Conservation (phyloP, 148 eudicot genomes). For the Cornus suecica region DNA sequence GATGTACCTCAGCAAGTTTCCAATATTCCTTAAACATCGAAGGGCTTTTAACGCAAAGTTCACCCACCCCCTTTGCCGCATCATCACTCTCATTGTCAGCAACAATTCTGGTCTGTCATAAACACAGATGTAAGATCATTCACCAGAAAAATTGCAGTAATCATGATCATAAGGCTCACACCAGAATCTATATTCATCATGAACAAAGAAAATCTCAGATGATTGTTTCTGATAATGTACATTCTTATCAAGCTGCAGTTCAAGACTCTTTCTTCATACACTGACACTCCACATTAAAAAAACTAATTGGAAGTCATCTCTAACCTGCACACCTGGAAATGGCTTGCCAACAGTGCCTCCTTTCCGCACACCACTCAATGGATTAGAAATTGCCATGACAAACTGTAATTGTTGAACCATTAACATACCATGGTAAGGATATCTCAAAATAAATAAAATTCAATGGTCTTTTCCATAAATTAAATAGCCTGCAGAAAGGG, state of each 20-base stretch:
- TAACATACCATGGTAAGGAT: slow-evolving; percentile 11
- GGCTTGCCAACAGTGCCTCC: slow-evolving; percentile 99
- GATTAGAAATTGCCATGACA: slow-evolving; percentile 95
- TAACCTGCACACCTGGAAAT: slow-evolving; percentile 91
- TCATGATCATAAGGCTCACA: background rate
- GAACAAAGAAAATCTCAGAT: background rate
- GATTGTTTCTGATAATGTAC: background rate
- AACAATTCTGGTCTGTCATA: slow-evolving; percentile 72
- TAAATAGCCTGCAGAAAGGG: background rate
- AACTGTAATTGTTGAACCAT: slow-evolving; percentile 47
- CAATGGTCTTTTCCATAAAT: background rate
- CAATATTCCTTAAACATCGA: slow-evolving; percentile 92
- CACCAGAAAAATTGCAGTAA: background rate
- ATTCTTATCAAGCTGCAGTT: background rate
- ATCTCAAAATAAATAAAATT: background rate
- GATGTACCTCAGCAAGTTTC: slow-evolving; percentile 81
- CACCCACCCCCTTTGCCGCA: slow-evolving; percentile 61
- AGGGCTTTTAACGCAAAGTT: slow-evolving; percentile 92
- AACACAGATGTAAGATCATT: slow-evolving; percentile 2
- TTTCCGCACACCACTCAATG: slow-evolving; percentile 71
- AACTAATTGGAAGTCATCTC: slow-evolving; percentile 19
- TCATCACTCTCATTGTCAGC: slow-evolving; percentile 52
- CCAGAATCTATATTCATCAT: background rate
- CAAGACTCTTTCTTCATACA: background rate
- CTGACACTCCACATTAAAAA: background rate